These are phyloP conservation scores for Chrysosporium keratinophilum DNA, from an alignment of 2,329 filamentous ascomycete species.

Conservation along the genomic window DNA sequence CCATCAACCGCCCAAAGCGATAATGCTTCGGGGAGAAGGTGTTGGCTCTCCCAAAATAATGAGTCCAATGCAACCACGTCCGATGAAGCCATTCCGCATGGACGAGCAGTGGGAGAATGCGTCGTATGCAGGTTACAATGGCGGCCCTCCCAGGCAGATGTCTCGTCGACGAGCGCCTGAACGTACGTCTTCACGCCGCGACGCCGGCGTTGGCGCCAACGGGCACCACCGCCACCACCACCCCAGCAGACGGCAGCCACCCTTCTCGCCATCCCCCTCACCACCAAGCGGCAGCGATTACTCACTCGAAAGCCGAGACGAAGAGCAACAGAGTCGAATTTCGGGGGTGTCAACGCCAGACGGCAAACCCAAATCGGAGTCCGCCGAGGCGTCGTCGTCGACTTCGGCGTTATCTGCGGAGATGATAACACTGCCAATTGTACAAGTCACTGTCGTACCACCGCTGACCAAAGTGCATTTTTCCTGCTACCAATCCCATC, in stretches of 20 bases:
- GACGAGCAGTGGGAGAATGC: constrained; percentile 4
- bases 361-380: background rate
- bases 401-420: background rate
- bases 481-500: constrained; percentile 34
- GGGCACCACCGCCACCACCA: too few relatives aligned
- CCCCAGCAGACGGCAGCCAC: background rate
- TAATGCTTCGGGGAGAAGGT: constrained; percentile 7
- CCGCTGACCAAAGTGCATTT: constrained; percentile 31
- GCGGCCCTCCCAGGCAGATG: background rate
- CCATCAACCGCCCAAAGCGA: background rate
- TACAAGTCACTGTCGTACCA: constrained; percentile 21
- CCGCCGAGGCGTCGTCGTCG: background rate
- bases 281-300: constrained; percentile 1
- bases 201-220: background rate
- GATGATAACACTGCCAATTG: background rate
- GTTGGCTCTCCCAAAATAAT: background rate
- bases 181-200: background rate
- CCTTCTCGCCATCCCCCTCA: background rate
- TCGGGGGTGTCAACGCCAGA: background rate
- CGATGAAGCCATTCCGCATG: constrained; percentile 1
- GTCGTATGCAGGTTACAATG: background rate
- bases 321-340: background rate
- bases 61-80: background rate
- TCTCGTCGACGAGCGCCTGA: background rate
- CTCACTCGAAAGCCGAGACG: constrained; percentile 1